Percentiles rank a stretch among this genome's conserved stretches.
Evolutionary conservation across 1,284 basidiomycete species (phyloP).

Genomic region (Apiotrichum gracile): DNA sequence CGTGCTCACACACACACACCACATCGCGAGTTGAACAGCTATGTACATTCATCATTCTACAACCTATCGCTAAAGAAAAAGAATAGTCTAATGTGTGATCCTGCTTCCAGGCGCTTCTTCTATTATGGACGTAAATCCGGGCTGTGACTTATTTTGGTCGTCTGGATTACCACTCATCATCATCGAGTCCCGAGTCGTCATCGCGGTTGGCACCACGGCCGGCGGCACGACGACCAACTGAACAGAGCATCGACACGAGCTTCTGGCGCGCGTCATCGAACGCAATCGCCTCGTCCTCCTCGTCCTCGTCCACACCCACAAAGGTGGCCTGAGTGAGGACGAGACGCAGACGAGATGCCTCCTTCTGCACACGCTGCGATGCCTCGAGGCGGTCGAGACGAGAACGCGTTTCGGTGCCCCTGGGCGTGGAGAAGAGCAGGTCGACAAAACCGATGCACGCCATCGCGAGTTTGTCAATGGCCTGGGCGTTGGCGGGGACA

Average conservation of each 20-base stretch:
- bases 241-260: constrained; percentile 36
- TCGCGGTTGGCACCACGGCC: constrained; percentile 27
- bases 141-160: no score
- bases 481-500: constrained; percentile 28
- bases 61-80: no score
- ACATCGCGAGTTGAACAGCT: no score
- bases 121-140: no score
- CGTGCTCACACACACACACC: no score
- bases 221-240: constrained; percentile 36
- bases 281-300: constrained; percentile 8
- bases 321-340: constrained; percentile 40
- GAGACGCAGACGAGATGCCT: constrained; percentile 32
- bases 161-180: constrained; percentile 35
- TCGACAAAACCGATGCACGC: constrained; percentile 43
- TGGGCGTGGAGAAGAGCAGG: constrained; percentile 35
- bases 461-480: constrained; percentile 41
- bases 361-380: constrained; percentile 28
- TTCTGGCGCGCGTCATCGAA: constrained; percentile 38
- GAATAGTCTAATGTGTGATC: no score
- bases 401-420: background rate
- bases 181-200: constrained; percentile 43
- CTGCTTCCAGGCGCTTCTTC: no score
- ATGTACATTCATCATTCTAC: no score
- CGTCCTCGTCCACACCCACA: constrained; percentile 25
- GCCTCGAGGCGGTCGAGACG: constrained; percentile 23